Evolutionary conservation across 1,284 basidiomycete genomes (phyloP).

Genomic region (Rhodotorula sp.): DNA sequence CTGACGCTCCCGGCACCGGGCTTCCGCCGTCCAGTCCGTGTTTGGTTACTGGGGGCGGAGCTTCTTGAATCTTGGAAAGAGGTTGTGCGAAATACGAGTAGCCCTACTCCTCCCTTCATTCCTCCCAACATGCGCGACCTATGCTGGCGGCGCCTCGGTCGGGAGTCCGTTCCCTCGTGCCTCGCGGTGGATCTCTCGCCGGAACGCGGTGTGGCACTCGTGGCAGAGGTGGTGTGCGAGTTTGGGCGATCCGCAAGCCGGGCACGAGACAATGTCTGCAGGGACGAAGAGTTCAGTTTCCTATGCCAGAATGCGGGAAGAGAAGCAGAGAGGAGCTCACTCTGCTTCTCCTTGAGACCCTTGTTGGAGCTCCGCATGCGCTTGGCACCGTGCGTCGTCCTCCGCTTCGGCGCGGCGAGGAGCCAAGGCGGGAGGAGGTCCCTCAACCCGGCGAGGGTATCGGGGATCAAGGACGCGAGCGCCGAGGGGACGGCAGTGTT

Average conservation of each 20-base stretch:
- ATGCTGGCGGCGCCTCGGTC: not conserved
- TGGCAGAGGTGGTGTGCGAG: conserved; percentile 86
- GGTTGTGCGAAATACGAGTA: too few species aligned
- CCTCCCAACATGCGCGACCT: not conserved
- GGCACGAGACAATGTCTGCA: conserved; percentile 84
- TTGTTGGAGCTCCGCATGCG: conserved; percentile 94
- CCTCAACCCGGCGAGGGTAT: conserved; percentile 53
- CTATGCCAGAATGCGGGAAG: not conserved
- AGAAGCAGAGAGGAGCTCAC: conserved; percentile 56
- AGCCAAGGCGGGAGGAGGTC: conserved; percentile 85
- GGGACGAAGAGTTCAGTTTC: conserved; percentile 7
- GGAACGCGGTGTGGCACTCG: conserved; percentile 77
- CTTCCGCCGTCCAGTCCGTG: too few species aligned
- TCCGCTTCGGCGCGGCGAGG: conserved; percentile 91
- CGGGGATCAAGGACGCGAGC: conserved; percentile 32
- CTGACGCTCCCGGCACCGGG: too few species aligned
- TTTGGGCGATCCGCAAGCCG: conserved; percentile 86
- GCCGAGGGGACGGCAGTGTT: not conserved
- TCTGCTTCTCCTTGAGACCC: conserved; percentile 89
- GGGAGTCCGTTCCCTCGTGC: conserved; percentile 20
- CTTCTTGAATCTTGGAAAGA: too few species aligned
- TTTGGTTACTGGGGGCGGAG: too few species aligned
- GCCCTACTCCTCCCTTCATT: not conserved
- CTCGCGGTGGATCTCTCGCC: conserved; percentile 55
- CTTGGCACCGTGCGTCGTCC: conserved; percentile 89